Evolutionary conservation across 23 red algal species (phyloP), one percentile per base, ranked within the genome.

Genomic region (Gracilaria caudata): DNA sequence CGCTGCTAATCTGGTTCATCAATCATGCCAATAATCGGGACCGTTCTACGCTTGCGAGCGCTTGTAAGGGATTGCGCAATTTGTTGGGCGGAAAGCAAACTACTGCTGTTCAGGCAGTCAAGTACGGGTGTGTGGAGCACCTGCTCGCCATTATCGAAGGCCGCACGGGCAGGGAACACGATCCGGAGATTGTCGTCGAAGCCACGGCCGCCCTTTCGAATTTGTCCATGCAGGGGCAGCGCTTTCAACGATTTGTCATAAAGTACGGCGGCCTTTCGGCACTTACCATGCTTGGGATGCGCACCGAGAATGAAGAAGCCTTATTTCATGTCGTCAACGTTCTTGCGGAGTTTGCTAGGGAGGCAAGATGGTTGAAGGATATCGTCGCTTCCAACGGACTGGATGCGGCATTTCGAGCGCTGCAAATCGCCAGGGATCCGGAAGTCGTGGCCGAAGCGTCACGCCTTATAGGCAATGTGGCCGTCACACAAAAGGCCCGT

Each of bases 271-370:
- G 89, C 28, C 41, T 83, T 3, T 38, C 78, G 20, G 64, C 70
- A 0, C 79, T 92, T 33, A 61, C 79, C 35, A 51, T 29, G 37
- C 78, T 92, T n/a, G 89, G 78, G 1, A 77, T 68, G 39, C 40
- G 68, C 43, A 84, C 78, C 41, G 73, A 81, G 19, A 45, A 74
- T 36, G 78, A 82, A 20, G 89, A 92, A 33, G 78, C 89, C 39
- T 8, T 92, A 51, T 84, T 92, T n/a, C 89, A 92, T 41, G 79
- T 84, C 44, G 80, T 92, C 51, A 84, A 82, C 36, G 89, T 84
- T 16, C 66, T 92, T 16, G 89, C 89, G 3, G 89, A 92, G 24
- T 82, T 83, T 66, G 77, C 89, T 0, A 35, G 68, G 23, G 77
- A 92, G 68, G 78, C 61, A 6, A 45, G 79, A 11, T 92, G 89